Base-by-base conservation (phyloP, 176 grass and related monocot species). In the Paspalum notatum region DNA sequence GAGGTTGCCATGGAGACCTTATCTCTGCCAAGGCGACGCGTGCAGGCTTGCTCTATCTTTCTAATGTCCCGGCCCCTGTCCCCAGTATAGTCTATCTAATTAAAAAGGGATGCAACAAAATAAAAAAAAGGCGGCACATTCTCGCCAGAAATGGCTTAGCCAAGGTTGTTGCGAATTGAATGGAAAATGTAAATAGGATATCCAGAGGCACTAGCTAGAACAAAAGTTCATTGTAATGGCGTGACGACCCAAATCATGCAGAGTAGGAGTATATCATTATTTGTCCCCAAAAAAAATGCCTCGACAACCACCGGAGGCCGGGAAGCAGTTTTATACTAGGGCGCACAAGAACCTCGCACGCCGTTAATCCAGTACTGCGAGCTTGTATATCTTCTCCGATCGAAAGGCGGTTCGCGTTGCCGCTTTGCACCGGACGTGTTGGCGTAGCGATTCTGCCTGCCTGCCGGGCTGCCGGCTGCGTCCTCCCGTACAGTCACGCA, bases 401-500 rank as follows among this genome's bases (percentile, higher is more conserved):
- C 32, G 20, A 32, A 72, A 13, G 58, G 12, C 9, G 4, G 25
- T 62, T 73, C 45, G 46, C 16, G 6, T 43, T 9, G 15, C 75
- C 44, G 11, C 16, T 43, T 20, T 52, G 11, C 7, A 42, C 26
- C 5, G 9, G 18, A 54, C 24, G 32, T 41, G 53, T 76, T 21
- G 4, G 43, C 43, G 20, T 84, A 75, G 51, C 81, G 26, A 53
- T 62, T 60, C 6, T 32, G n/a, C n/a, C n/a, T n/a, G n/a, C n/a
- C n/a, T n/a, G n/a, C n/a, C n/a, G n/a, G n/a, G n/a, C n/a, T n/a
- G n/a, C 32, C 3, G 32, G 2, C 32, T 14, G 13, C 51, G 1
- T 7, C 64, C 40, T 26, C 76, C 17, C 65, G 88, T 84, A 84
- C 80, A 86, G 74, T 86, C 87, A 76, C 68, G 78, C 90, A 80